Evolutionary conservation across 129 eudicot genomes (phyloP), one percentile per base, ranked within the genome.

Genomic region (Arctium minus): DNA sequence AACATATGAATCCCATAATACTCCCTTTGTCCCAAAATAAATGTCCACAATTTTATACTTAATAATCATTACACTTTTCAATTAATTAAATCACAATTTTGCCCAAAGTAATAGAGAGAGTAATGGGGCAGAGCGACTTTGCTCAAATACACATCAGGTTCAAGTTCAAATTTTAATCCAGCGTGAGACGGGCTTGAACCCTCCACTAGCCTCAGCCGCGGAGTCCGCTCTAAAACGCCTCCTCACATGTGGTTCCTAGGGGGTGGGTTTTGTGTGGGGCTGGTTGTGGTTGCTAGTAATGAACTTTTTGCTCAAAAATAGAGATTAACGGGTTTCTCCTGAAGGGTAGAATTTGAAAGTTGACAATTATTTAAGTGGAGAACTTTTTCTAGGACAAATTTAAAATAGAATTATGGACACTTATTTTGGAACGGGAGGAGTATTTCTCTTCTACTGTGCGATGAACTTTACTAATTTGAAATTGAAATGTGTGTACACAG

Each of bases 401-500:
- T 2, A 12, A 2, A 46, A 46, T 46, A 46, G 2, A 46, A 46
- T 9, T 46, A 46, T 46, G 56, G 56, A 46, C 56, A 46, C 12
- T 10, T 46, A 46, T 37, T 37, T 37, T 37, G 40, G 5, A 4
- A 37, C 5, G 40, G 40, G 40, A 37, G 5, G 56, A 10, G 56
- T 46, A 46, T 46, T 46, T 46, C 56, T 46, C 17, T 42, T 64
- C 22, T 74, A 18, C 8, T 48, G 69, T n/a, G 56, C 60, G 50
- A 15, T 71, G 73, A 65, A 53, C 46, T 32, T 29, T 15, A 68
- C 84, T 84, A 73, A 74, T 81, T 73, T 6, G 70, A 78, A 73
- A 73, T 33, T 79, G 74, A 50, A 33, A 70, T 70, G 13, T 84
- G 27, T 82, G 42, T 38, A 30, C 48, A 73, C 97, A 96, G 99